Evolutionary conservation across 2,329 filamentous ascomycete genomes (phyloP).

Genomic region (Laburnicola sp.): DNA sequence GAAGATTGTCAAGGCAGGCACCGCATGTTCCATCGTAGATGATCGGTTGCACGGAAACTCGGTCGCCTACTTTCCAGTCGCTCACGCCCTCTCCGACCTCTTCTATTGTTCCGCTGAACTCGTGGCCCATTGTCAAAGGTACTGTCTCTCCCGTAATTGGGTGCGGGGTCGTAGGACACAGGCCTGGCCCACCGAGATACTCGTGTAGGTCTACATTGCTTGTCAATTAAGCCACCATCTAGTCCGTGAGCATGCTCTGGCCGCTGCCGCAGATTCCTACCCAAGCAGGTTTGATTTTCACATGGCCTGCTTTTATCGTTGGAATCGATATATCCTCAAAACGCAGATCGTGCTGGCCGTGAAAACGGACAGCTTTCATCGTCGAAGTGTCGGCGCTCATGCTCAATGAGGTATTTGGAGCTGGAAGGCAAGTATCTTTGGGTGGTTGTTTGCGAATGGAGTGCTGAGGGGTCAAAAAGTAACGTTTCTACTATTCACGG

Average conservation of each 20-base stretch:
- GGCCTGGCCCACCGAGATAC: constrained; percentile 52
- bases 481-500: background rate
- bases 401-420: constrained; percentile 10
- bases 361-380: constrained; percentile 54
- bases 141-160: constrained; percentile 57
- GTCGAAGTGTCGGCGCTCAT: constrained; percentile 26
- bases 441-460: background rate
- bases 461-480: background rate
- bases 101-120: constrained; percentile 57
- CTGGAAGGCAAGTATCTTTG: background rate
- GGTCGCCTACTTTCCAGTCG: constrained; percentile 53
- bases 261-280: constrained; percentile 50
- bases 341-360: constrained; percentile 50
- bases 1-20: constrained; percentile 55
- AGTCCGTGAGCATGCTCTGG: constrained; percentile 12
- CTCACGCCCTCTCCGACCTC: constrained; percentile 56
- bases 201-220: constrained; percentile 49
- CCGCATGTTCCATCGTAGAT: constrained; percentile 59
- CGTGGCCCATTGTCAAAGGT: constrained; percentile 58
- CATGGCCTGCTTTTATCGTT: constrained; percentile 45
- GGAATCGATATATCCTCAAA: constrained; percentile 50
- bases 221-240: constrained; percentile 7
- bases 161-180: constrained; percentile 57
- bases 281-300: constrained; percentile 49
- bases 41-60: constrained; percentile 57